These are phyloP conservation scores for Sporothrix schenckii DNA, from an alignment of 2,329 filamentous ascomycete genomes.

Conservation along the genomic window DNA sequence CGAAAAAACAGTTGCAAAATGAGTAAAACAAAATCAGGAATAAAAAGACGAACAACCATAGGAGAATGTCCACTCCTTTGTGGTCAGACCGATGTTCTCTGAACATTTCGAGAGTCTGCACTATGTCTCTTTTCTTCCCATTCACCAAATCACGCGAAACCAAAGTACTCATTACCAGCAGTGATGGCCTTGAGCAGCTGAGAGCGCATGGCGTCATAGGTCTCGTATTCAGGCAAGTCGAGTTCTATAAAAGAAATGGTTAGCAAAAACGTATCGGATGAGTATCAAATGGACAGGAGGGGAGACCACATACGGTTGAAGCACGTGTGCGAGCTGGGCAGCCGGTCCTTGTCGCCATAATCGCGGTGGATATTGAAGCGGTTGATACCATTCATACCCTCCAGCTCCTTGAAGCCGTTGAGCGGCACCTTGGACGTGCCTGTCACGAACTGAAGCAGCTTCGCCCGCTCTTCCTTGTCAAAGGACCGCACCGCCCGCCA, in stretches of 20 bases:
- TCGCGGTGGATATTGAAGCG: conserved; percentile 99
- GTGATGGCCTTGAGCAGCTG: conserved; percentile 95
- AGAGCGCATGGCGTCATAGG: conserved; percentile 84
- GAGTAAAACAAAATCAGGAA: conserved; percentile 1
- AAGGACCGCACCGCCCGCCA: conserved; percentile 97
- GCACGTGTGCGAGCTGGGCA: conserved; percentile 96
- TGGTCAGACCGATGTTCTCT: background rate
- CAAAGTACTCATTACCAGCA: conserved; percentile 96
- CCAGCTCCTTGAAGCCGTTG: conserved; percentile 97
- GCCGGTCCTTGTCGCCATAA: conserved; percentile 91
- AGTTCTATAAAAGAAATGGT: conserved; percentile 65
- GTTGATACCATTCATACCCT: conserved; percentile 98
- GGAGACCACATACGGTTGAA: conserved; percentile 84
- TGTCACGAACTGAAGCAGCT: conserved; percentile 95
- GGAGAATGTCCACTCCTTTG: background rate
- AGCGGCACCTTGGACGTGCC: conserved; percentile 97
- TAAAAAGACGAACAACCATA: background rate
- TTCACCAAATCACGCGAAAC: conserved; percentile 71
- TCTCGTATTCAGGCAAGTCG: conserved; percentile 97
- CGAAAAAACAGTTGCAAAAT: conserved; percentile 3
- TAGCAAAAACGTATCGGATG: background rate
- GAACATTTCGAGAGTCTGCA: background rate
- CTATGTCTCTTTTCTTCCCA: background rate
- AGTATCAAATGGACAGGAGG: background rate
- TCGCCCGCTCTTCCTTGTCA: conserved; percentile 97